Evolutionary conservation across 192 early-diverging fungal genomes (phyloP), one percentile per base, ranked within the genome.

Genomic region (Coemansia asiatica): DNA sequence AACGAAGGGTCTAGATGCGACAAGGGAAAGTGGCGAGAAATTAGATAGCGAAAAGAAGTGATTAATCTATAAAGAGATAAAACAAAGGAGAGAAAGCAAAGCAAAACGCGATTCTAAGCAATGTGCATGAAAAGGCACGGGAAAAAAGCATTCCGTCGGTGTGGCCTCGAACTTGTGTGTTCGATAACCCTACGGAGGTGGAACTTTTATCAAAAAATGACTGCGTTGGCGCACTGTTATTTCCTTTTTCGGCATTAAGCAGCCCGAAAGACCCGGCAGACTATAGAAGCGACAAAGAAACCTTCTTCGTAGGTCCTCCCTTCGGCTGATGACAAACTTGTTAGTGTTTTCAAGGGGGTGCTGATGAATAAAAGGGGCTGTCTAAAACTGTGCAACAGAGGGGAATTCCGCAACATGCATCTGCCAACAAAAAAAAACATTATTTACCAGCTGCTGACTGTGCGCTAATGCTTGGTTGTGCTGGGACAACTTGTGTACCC

Each of bases 31-130:
- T 9, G 31, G 56, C 6, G 38, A 15, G 40, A 23, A 44, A 18
- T 44, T 16, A 44, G 16, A 44, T 44, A 18, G 33, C 10, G 9
- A 46, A 27, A 13, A 29, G 28, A n/a, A 10, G 16, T n/a, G 21
- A 36, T 2, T 15, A 48, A 25, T 54, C 25, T 54, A 53, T 47
- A 49, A 33, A 12, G 18, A 31, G 33, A 29, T 19, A 53, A 51
- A 63, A 22, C 35, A 9, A 51, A 46, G 44, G 21, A 59, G 31
- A 59, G 36, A 33, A 62, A 46, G 47, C 26, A 23, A 49, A 22
- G 21, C 15, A 49, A 49, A 15, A 12, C 21, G 6, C 15, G 15
- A 49, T 49, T 16, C 5, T 2, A 2, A 19, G 15, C 47, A 49
- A 12, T 49, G 2, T 22, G 21, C 21, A n/a, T n/a, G n/a, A n/a